phyloP scores from a whole-genome alignment of 2,329 filamentous ascomycete species.

The Daldinia sp. region DNA sequence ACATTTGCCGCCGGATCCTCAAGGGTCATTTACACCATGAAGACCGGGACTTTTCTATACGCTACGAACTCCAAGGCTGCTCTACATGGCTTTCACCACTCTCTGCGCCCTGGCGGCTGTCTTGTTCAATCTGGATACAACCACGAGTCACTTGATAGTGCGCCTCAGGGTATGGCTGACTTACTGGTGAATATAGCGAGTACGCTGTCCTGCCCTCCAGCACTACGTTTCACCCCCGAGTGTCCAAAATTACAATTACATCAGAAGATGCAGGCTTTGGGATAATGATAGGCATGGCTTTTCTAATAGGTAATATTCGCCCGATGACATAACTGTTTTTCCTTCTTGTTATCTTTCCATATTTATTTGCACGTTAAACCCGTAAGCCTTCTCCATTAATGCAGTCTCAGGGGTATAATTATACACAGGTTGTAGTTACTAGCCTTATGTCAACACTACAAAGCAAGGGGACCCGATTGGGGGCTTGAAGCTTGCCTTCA shows the following conservation, averaged over 20 bases:
- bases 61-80: conserved; percentile 61
- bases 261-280: conserved; percentile 56
- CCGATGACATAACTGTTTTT: conserved; percentile 64
- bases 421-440: conserved; percentile 52
- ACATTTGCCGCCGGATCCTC: conserved; percentile 51
- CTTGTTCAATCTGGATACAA: conserved; percentile 63
- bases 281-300: conserved; percentile 58
- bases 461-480: conserved; percentile 51
- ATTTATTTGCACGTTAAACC: conserved; percentile 56
- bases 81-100: conserved; percentile 60
- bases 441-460: conserved; percentile 54
- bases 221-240: conserved; percentile 54
- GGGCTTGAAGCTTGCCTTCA: conserved; percentile 32
- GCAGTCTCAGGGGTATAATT: conserved; percentile 58
- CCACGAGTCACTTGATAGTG: conserved; percentile 52
- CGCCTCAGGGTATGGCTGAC: conserved; percentile 45
- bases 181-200: conserved; percentile 55
- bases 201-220: conserved; percentile 61
- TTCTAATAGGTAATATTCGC: conserved; percentile 57
- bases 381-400: conserved; percentile 63
- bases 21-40: conserved; percentile 68
- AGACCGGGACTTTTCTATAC: conserved; percentile 63
- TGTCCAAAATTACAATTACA: conserved; percentile 48
- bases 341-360: conserved; percentile 60
- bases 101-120: conserved; percentile 61